Evolutionary conservation across 73 alveolate genomes (phyloP), one percentile per base, ranked within the genome.

Genomic region (Symbiodinium natans): DNA sequence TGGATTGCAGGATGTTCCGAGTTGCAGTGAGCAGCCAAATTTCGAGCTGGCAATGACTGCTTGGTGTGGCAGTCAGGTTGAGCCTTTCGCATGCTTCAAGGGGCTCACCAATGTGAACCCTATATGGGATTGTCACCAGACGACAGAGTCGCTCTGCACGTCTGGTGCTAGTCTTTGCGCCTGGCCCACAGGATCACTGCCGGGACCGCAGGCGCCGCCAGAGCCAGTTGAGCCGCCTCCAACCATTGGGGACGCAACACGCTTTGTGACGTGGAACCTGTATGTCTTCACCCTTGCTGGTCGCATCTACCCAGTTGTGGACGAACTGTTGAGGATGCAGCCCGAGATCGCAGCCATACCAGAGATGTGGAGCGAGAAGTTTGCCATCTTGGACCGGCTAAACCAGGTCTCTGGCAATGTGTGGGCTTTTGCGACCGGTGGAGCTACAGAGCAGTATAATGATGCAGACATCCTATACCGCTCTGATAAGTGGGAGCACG

Each of bases 331-430:
- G 84, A n/a, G 84, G 84, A 74, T 74, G 84, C 84, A 74, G 84
- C 84, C 84, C 13, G 84, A 74, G 42, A 74, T 74, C 84, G 84
- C 84, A 9, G 84, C 84, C 84, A 74, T 74, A n/a, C 84, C 84
- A 34, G 84, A 74, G 29, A 74, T 74, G 84, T 74, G 84, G 84
- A 74, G n/a, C 0, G 84, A 74, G 84, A 74, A 74, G 84, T 74
- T 74, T 34, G 43, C 40, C 43, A 74, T 74, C 42, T 33, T 74
- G 84, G 84, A n/a, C 11, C 84, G 42, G 17, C 84, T 74, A 27
- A 74, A 74, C 84, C 43, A 74, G 43, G 42, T n/a, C 31, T 74
- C 84, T 43, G 84, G 84, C 43, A 90, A 74, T 31, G 84, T 74
- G 41, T 74, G 84, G 84, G 84, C 84, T 29, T 74, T 74, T 34